phyloP scores from a whole-genome alignment of 148 eudicot genomes.

The Nepenthes gracilis region DNA sequence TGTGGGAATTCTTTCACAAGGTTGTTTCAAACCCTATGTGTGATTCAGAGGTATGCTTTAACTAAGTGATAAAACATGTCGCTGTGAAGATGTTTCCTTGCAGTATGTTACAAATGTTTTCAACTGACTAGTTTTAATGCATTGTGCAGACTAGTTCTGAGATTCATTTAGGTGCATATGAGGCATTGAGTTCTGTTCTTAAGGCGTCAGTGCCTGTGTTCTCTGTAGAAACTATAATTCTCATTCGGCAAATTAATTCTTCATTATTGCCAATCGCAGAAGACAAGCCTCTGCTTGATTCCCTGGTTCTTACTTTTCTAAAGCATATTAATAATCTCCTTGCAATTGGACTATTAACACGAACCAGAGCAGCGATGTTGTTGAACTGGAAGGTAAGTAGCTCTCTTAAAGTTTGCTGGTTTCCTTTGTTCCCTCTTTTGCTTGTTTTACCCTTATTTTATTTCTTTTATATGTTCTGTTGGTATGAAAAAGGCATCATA shows the following conservation, averaged over 20 bases:
- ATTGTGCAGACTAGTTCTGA: constrained; percentile 57
- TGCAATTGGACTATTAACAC: constrained; percentile 46
- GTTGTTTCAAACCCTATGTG: constrained; percentile 35
- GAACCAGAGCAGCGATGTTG: constrained; percentile 68
- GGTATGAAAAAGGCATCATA: not conserved
- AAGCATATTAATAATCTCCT: constrained; percentile 50
- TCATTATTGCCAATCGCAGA: constrained; percentile 15
- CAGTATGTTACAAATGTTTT: not conserved
- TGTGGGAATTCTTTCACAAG: constrained; percentile 60
- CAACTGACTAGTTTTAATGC: constrained; percentile 11
- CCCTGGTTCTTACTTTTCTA: constrained; percentile 47
- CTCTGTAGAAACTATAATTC: constrained; percentile 35
- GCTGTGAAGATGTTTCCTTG: not conserved
- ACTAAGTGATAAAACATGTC: not conserved
- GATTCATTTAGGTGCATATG: constrained; percentile 67
- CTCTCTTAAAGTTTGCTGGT: not conserved
- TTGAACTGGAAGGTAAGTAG: constrained; percentile 71
- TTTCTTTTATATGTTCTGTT: not conserved
- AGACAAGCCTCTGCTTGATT: constrained; percentile 42
- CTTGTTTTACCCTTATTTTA: constrained; percentile 2
- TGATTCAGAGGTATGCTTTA: constrained; percentile 57
- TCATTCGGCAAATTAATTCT: constrained; percentile 20
- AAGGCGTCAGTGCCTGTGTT: constrained; percentile 36
- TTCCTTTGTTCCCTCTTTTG: not conserved
- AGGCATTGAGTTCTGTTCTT: constrained; percentile 54